These are phyloP conservation scores for Paramecium biaurelia DNA, from an alignment of 73 alveolate genomes.

Conservation along the genomic window DNA sequence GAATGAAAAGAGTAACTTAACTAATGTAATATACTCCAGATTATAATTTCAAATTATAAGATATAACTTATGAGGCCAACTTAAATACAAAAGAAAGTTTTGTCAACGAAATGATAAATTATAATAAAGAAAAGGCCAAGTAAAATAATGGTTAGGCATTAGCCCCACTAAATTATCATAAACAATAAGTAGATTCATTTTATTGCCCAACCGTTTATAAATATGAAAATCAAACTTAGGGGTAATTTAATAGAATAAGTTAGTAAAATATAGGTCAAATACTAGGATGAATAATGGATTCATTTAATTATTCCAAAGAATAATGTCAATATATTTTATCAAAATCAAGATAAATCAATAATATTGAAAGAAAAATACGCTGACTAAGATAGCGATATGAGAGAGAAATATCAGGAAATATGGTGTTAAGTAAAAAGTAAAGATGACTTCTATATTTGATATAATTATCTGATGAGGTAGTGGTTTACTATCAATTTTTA, in stretches of 20 bases:
- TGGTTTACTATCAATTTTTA: background rate
- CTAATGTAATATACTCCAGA: background rate
- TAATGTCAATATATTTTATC: slow-evolving; percentile 24
- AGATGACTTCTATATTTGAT: background rate
- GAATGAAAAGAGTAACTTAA: background rate
- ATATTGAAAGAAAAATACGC: background rate
- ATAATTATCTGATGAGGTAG: background rate
- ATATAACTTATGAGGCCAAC: background rate
- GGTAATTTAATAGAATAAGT: background rate
- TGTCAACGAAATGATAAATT: background rate
- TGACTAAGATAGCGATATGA: background rate
- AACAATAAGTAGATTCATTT: slow-evolving; percentile 9
- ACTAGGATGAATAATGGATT: background rate
- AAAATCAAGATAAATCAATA: background rate
- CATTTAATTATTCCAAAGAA: slow-evolving; percentile 26
- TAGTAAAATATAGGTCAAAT: background rate
- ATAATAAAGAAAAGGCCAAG: background rate
- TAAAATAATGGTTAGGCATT: background rate
- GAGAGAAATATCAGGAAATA: background rate
- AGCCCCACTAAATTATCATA: background rate
- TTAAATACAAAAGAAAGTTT: background rate
- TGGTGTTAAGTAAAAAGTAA: background rate
- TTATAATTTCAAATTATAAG: background rate
- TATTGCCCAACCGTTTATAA: slow-evolving; percentile 27
- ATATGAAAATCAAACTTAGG: background rate